Conservation (phyloP, 2,329 filamentous ascomycete species). For the Colletotrichum theobromicola region DNA sequence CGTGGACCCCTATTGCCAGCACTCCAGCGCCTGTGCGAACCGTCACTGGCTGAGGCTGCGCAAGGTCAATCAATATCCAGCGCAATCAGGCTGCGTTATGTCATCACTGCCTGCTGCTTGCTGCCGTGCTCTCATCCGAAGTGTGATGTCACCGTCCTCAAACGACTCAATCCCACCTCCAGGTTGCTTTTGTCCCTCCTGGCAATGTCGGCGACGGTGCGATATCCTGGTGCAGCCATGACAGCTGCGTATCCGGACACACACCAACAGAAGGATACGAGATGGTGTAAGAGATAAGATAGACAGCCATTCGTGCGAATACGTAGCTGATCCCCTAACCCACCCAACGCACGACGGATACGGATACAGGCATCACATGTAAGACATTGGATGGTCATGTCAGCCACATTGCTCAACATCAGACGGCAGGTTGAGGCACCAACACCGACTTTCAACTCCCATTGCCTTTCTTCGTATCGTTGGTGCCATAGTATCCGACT, state of each 20-base stretch:
- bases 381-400: not conserved
- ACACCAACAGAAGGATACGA: not conserved
- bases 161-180: not conserved
- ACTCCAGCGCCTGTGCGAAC: not conserved
- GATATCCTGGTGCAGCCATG: not conserved
- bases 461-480: not conserved
- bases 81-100: not conserved
- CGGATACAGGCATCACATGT: not conserved
- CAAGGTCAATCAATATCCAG: not conserved
- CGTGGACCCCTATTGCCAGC: constrained; percentile 1
- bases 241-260: not conserved
- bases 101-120: not conserved
- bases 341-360: not conserved
- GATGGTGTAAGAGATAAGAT: not conserved
- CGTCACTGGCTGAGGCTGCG: not conserved
- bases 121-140: not conserved
- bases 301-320: not conserved
- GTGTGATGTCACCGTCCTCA: not conserved
- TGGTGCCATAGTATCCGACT: not conserved
- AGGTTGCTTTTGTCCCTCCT: not conserved
- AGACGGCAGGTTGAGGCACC: not conserved
- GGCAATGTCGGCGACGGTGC: not conserved
- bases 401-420: not conserved
- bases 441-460: not conserved
- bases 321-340: not conserved